Evolutionary conservation across 1,284 basidiomycete genomes (phyloP).

Genomic region (Xerocomus amazonicus): DNA sequence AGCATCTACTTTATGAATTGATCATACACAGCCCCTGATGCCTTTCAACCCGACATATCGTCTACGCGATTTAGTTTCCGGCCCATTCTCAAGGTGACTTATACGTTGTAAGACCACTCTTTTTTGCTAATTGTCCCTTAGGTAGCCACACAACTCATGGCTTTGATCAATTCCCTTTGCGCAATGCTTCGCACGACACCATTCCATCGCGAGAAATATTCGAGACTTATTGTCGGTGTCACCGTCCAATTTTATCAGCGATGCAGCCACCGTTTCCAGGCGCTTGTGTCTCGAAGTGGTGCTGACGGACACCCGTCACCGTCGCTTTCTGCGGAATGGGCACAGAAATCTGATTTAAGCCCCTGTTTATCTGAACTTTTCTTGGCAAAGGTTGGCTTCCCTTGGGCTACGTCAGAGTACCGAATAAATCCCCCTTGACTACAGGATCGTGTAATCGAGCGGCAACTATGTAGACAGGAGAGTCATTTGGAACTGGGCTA

Average conservation of each 20-base stretch:
- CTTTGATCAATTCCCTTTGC: constrained; percentile 89
- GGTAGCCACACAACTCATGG: constrained; percentile 83
- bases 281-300: constrained; percentile 53
- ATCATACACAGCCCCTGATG: constrained; percentile 62
- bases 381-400: constrained; percentile 38
- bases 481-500: constrained; percentile 71
- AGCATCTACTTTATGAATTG: neutral
- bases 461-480: constrained; percentile 70
- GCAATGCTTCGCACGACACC: constrained; percentile 92
- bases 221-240: constrained; percentile 90
- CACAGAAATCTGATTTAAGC: constrained; percentile 77
- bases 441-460: constrained; percentile 44
- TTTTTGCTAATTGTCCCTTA: constrained; percentile 8
- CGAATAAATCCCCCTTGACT: constrained; percentile 1
- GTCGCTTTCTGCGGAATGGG: constrained; percentile 80
- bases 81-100: constrained; percentile 75
- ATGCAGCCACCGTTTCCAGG: constrained; percentile 85
- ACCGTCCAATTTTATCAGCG: constrained; percentile 96
- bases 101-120: neutral
- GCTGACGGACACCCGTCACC: constrained; percentile 42
- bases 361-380: constrained; percentile 65
- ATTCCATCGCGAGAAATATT: constrained; percentile 93
- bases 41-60: constrained; percentile 75
- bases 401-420: neutral
- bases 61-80: constrained; percentile 60